phyloP scores from a whole-genome alignment of 805 yeast genomes.

The Saccharomycopsis sp. region DNA sequence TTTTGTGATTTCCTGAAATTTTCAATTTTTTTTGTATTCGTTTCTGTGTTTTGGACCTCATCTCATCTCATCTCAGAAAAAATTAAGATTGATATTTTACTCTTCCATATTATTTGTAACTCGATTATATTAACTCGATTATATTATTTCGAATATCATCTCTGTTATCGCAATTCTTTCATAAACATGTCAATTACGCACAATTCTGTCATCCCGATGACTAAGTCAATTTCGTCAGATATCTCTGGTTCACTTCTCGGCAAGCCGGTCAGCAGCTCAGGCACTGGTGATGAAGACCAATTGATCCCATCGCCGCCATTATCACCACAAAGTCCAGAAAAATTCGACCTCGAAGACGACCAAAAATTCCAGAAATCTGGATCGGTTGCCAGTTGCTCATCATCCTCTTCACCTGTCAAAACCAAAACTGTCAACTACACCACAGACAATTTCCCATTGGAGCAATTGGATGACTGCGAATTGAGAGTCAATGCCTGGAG shows the following conservation, averaged over 20 bases:
- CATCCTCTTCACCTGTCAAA: background rate
- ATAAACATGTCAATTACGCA: background rate
- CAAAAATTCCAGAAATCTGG: background rate
- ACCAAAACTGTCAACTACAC: constrained; percentile 2
- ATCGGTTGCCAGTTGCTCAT: background rate
- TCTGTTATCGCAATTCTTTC: background rate
- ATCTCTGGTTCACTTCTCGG: constrained; percentile 1
- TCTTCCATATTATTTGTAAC: no score
- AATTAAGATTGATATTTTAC: no score
- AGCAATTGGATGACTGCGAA: constrained; percentile 38
- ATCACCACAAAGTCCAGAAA: constrained; percentile 28
- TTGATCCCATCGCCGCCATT: constrained; percentile 41
- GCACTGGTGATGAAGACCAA: constrained; percentile 20
- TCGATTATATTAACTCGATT: no score
- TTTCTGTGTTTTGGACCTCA: background rate
- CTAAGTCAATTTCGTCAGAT: background rate
- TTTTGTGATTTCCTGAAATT: background rate
- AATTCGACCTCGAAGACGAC: background rate
- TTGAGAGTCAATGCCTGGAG: constrained; percentile 49
- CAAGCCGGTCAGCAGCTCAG: background rate
- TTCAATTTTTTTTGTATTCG: background rate
- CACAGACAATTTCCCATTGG: constrained; percentile 38
- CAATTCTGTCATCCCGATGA: background rate
- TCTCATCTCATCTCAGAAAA: constrained; percentile 1
- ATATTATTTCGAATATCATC: no score